Evolutionary conservation across 306 rosid species (phyloP).

Genomic region (Vigna unguiculata): DNA sequence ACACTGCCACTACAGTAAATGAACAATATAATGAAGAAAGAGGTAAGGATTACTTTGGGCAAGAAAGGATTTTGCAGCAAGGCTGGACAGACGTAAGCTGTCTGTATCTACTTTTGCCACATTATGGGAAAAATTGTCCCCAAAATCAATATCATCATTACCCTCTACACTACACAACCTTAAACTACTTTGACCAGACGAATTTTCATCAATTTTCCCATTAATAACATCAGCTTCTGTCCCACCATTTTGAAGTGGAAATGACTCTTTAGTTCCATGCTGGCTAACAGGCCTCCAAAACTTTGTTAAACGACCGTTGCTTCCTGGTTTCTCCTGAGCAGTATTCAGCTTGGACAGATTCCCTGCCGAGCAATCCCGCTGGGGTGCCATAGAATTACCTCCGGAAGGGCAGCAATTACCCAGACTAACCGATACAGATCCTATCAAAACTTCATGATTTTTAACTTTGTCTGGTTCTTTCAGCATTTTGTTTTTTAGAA

Average conservation of each 20-base stretch:
- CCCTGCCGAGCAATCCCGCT: conserved; percentile 48
- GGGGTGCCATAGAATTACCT: conserved; percentile 49
- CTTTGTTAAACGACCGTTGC: conserved; percentile 57
- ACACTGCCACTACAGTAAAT: background rate
- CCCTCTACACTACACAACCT: conserved; percentile 48
- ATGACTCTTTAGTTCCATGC: conserved; percentile 58
- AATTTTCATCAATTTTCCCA: conserved; percentile 52
- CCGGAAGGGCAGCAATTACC: conserved; percentile 60
- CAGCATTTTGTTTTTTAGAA: conserved; percentile 54
- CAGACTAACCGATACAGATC: conserved; percentile 81
- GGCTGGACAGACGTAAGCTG: conserved; percentile 53
- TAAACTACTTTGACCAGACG: conserved; percentile 46
- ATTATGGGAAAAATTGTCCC: conserved; percentile 32
- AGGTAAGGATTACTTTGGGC: conserved; percentile 65
- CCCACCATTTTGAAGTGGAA: conserved; percentile 52
- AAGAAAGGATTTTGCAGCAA: conserved; percentile 79
- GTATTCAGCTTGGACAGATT: conserved; percentile 55
- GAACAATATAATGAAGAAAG: background rate
- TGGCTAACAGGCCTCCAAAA: conserved; percentile 81
- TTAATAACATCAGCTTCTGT: conserved; percentile 56
- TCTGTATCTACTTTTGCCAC: conserved; percentile 50
- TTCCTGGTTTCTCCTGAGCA: conserved; percentile 60
- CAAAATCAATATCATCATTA: conserved; percentile 39
- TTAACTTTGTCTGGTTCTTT: conserved; percentile 62
- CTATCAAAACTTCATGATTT: conserved; percentile 80